Evolutionary conservation across 2,329 filamentous ascomycete genomes (phyloP).

Genomic region (Talaromyces sp.): DNA sequence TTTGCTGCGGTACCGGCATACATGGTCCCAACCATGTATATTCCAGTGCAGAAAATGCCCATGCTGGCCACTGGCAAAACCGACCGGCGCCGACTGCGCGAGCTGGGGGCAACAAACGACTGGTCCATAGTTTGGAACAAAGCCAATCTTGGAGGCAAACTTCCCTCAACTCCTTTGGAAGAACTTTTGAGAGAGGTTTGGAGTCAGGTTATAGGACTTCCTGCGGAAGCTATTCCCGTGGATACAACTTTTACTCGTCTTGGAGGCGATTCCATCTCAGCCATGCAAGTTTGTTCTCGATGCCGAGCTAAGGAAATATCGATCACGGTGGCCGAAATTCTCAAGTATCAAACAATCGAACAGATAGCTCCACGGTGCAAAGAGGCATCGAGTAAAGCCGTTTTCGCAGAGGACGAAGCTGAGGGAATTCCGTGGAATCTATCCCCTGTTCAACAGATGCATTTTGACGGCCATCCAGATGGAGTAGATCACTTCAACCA

Average conservation of each 20-base stretch:
- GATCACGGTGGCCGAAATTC: neutral
- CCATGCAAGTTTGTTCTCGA: slow-evolving; percentile 1
- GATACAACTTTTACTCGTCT: neutral
- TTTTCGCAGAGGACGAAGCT: neutral
- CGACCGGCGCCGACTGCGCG: slow-evolving; percentile 1
- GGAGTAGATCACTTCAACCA: neutral
- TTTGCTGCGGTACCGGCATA: slow-evolving; percentile 13
- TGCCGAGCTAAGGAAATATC: neutral
- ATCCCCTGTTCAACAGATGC: neutral
- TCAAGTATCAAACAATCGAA: neutral
- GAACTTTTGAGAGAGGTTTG: neutral
- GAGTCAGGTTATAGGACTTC: neutral
- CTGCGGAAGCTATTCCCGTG: neutral
- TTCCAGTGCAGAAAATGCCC: neutral
- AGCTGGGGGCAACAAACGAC: neutral
- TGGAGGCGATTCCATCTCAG: slow-evolving; percentile 2
- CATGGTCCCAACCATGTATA: slow-evolving; percentile 19
- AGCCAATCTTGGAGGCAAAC: neutral
- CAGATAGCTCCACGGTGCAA: neutral
- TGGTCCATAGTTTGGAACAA: slow-evolving; percentile 5
- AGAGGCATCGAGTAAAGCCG: neutral
- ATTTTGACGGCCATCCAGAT: neutral
- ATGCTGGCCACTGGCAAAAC: slow-evolving; percentile 2
- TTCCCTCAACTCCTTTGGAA: neutral
- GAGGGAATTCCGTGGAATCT: neutral